Conservation (phyloP, 257 asterid species). For the Plantago elongata region DNA sequence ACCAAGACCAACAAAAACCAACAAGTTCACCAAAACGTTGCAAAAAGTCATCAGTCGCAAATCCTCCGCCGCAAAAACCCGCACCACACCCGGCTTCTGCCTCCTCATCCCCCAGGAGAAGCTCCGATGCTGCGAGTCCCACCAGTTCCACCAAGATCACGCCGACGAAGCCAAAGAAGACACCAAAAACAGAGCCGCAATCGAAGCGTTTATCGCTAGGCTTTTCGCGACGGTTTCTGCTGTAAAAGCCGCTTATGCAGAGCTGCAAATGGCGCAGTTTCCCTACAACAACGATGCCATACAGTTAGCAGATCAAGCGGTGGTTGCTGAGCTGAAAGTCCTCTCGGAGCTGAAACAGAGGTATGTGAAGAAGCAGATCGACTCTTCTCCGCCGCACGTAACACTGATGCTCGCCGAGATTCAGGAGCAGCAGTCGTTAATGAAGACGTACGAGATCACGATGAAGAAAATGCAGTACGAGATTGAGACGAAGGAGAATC, state of each 20-base stretch:
- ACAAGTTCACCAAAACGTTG: slow-evolving; percentile 56
- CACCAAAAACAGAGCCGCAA: slow-evolving; percentile 49
- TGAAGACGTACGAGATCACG: slow-evolving; percentile 92
- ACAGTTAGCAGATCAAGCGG: slow-evolving; percentile 76
- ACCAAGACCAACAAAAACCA: slow-evolving; percentile 37
- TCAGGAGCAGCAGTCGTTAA: slow-evolving; percentile 86
- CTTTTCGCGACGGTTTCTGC: slow-evolving; percentile 85
- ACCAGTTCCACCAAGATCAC: slow-evolving; percentile 50
- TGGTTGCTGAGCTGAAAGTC: slow-evolving; percentile 68
- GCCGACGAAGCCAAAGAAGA: slow-evolving; percentile 53
- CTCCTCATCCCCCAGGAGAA: slow-evolving; percentile 74
- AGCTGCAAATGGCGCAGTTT: slow-evolving; percentile 92
- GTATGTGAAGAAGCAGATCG: slow-evolving; percentile 63
- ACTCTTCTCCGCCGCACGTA: slow-evolving; percentile 86
- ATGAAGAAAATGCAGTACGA: slow-evolving; percentile 91
- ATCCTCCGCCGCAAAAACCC: slow-evolving; percentile 25
- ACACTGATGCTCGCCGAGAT: slow-evolving; percentile 87
- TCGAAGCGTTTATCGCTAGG: slow-evolving; percentile 88
- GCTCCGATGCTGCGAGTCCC: slow-evolving; percentile 77
- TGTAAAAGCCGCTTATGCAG: slow-evolving; percentile 88
- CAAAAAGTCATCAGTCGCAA: slow-evolving; percentile 51
- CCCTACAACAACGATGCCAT: slow-evolving; percentile 75
- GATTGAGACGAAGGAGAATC: slow-evolving; percentile 45
- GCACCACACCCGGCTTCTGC: slow-evolving; percentile 58
- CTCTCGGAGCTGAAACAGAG: slow-evolving; percentile 73